phyloP scores from a whole-genome alignment of 1,284 basidiomycete species.

The Puccinia coronata region DNA sequence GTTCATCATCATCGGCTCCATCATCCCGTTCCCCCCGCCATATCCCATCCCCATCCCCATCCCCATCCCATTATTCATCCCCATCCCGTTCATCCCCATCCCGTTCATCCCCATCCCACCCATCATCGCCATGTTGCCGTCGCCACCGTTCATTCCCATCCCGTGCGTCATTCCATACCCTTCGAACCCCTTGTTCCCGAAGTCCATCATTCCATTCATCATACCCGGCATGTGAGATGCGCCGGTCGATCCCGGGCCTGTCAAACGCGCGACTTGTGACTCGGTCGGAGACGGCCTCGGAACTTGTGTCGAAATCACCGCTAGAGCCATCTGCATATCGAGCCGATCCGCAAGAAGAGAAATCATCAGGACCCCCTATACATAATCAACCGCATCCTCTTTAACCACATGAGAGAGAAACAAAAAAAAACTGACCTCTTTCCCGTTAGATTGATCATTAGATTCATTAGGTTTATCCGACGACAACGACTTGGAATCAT shows the following conservation, averaged over 20 bases:
- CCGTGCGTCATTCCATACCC: background rate
- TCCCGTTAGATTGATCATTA: slow-evolving; percentile 1
- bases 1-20: slow-evolving; percentile 4
- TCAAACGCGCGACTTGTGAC: background rate
- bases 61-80: too few relatives aligned
- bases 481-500: background rate
- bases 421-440: background rate
- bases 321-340: background rate
- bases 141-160: background rate
- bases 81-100: too few relatives aligned
- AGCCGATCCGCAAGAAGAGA: background rate
- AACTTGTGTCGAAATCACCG: background rate
- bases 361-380: background rate
- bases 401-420: background rate
- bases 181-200: slow-evolving; percentile 26
- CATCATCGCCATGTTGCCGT: slow-evolving; percentile 11
- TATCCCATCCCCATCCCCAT: slow-evolving; percentile 17
- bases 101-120: slow-evolving; percentile 31
- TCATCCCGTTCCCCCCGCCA: slow-evolving; percentile 33
- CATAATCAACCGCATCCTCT: background rate
- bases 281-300: background rate
- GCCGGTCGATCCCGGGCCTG: background rate
- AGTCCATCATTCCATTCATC: slow-evolving; percentile 17
- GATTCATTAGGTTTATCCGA: background rate
- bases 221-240: background rate